Base-by-base conservation (phyloP, 148 eudicot species). In the Selenicereus undatus region DNA sequence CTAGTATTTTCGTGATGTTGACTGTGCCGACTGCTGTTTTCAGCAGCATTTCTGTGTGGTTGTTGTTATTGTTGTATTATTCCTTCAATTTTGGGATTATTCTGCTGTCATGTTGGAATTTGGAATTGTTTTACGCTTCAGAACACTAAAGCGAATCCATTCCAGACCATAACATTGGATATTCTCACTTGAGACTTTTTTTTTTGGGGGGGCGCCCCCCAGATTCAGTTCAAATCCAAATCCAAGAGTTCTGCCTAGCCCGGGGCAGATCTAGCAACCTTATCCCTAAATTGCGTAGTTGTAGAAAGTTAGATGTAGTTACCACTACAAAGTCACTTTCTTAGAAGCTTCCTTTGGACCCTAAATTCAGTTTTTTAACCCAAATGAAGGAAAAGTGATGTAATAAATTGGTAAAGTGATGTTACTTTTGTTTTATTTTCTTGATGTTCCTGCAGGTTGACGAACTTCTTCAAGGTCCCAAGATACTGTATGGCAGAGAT, bases 381-480 rank as follows among this genome's bases (percentile, higher is more conserved):
- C 68, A 26, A 64, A 64, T 64, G 68, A 7, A 36, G 39, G 39
- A 36, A 36, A 36, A 39, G 8, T 39, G 3, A 64, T 1, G n/a
- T 24, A n/a, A 24, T 5, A 60, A 18, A 26, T 26, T 27, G 26
- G 68, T 27, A 66, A 24, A 9, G 35, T 32, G 27, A 66, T 66
- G 17, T 11, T n/a, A 11, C 71, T 12, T 66, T n/a, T 14, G 35
- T 21, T 9, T 29, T 26, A 54, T 39, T 39, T 39, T 39, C 32
- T 65, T 69, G 64, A 13, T 77, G 16, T 77, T 30, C 72, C 14
- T 78, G 79, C 74, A 84, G 86, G 86, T 75, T 52, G 51, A 32
- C 75, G 14, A 71, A 62, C 76, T 76, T 62, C 50, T 42, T 29
- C 51, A 64, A 76, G 75, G 65, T 76, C 76, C 52, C 27, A 62